Base-by-base conservation (phyloP, 2,329 filamentous ascomycete genomes). In the Parafenestella ontariensis region DNA sequence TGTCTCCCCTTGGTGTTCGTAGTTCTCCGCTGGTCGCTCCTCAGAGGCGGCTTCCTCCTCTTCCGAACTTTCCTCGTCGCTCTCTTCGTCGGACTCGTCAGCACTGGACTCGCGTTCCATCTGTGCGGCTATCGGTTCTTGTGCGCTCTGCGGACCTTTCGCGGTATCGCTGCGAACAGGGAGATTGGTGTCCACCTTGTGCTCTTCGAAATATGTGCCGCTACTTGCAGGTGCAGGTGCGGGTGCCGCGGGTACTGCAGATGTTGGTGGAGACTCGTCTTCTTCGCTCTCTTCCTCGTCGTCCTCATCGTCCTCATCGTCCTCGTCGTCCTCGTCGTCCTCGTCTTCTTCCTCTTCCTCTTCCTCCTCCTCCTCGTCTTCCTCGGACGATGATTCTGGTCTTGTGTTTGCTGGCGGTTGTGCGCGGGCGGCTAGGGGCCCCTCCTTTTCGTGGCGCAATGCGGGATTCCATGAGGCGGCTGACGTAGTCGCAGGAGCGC, bases 401-500 rank as follows among this genome's bases (percentile, higher is more conserved):
- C 59, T 49, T 43, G 61, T 36, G 56, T 62, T 40, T 33, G 58
- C 43, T 3, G 46, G 54, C 1, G 37, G 53, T 13, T 62, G 57
- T 39, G 56, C 20, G 45, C 18, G 52, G 41, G 52, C 37, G 23
- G 62, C 48, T 29, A 58, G 42, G 44, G 24, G 52, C 24, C 49
- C 42, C 24, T 63, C 52, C 31, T 69, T 62, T 52, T 84, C 78
- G 33, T 79, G 78, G 66, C 81, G 75, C 56, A 83, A 70, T 18
- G 84, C 83, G 40, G 84, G 83, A 76, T 86, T 82, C 84, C 84
- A 86, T 18, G 79, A 79, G 49, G 78, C 48, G 13, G 60, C 49
- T 18, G 62, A 39, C 3, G 62, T 52, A 26, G 62, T 47, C 17
- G 66, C 50, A 46, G 65, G 56, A 17, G 59, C 56, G 53, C 65